phyloP scores from a whole-genome alignment of 352 stramenopile species.

The Saprolegnia diclina region DNA sequence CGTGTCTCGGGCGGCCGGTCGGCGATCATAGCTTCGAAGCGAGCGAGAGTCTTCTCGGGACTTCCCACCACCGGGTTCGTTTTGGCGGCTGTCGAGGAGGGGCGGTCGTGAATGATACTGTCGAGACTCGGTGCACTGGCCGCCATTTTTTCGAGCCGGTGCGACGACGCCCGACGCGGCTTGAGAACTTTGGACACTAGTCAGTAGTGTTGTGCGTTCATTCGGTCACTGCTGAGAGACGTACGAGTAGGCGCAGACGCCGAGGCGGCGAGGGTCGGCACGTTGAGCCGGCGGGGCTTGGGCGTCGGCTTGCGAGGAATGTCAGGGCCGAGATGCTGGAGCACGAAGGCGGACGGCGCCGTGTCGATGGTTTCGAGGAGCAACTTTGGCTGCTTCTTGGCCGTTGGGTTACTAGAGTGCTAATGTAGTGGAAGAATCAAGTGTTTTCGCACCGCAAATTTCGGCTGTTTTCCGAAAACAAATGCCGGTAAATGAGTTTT shows the following conservation, averaged over 20 bases:
- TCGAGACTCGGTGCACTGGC: not conserved
- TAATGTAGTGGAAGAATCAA: not conserved
- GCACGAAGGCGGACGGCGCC: slow-evolving; percentile 55
- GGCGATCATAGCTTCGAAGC: not conserved
- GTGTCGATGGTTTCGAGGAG: slow-evolving; percentile 40
- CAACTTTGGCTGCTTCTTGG: slow-evolving; percentile 20
- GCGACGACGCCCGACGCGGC: not conserved
- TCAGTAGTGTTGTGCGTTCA: not conserved
- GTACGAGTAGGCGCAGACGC: not conserved
- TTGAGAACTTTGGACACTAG: not conserved
- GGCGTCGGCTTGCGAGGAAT: slow-evolving; percentile 15
- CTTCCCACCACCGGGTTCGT: not conserved
- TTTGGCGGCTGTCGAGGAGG: not conserved
- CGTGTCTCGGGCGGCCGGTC: not conserved
- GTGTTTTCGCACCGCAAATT: slow-evolving; percentile 33
- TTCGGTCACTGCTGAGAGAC: not conserved
- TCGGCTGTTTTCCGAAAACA: slow-evolving; percentile 60
- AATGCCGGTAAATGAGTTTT: slow-evolving; percentile 65
- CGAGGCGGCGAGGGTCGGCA: slow-evolving; percentile 1
- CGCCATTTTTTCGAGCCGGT: not conserved
- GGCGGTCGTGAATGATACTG: not conserved
- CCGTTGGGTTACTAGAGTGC: not conserved
- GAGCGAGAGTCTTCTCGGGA: not conserved
- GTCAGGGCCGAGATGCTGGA: slow-evolving; percentile 50
- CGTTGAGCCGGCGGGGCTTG: slow-evolving; percentile 12